Base-by-base conservation (phyloP, 495 filamentous ascomycete species). In the Xylaria grammica region DNA sequence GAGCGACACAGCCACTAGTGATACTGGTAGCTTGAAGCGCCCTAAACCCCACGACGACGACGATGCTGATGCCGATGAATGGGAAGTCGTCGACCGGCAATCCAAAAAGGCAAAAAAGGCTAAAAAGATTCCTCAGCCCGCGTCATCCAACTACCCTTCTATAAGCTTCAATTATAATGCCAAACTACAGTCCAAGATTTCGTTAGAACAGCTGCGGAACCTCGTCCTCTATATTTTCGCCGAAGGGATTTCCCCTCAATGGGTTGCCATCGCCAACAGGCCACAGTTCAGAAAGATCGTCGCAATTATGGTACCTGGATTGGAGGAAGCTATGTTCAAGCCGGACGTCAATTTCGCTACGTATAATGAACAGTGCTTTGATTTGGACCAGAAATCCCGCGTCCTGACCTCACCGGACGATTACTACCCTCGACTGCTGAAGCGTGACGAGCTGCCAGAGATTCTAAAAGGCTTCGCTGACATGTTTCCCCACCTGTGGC, bases 271-370 rank as follows among this genome's bases (percentile, higher is more conserved):
- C 50, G 84, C 86, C 67, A 85, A 97, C 71, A 90, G 92, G 55
- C 82, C 83, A 0, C 81, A 88, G 67, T 88, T 98, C 55, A 82
- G 87, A 38, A 96, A 94, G 74, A 89, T 93, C 22, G 95, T 97
- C 17, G 86, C 93, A n/a, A 77, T 98, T 62, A 94, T 98, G 90
- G 90, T 96, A 7, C 96, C 95, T 0, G 95, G 94, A 11, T 75
- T 98, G 15, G 93, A 97, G 74, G 85, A 90, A 67, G 90, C 87
- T 32, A 94, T 97, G 91, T 96, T 97, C 76, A 86, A 93, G 78
- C 84, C 85, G 24, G 82, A 78, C 13, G 83, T 91, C 5, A 76
- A 86, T 36, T 77, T 89, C 45, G 69, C 79, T 17, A 70, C 68
- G 1, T 82, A 78, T 68, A 76, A 77, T 34, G 73, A 71, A 2